phyloP scores from a whole-genome alignment of 345 rosid genomes.

The Syzygium grande region DNA sequence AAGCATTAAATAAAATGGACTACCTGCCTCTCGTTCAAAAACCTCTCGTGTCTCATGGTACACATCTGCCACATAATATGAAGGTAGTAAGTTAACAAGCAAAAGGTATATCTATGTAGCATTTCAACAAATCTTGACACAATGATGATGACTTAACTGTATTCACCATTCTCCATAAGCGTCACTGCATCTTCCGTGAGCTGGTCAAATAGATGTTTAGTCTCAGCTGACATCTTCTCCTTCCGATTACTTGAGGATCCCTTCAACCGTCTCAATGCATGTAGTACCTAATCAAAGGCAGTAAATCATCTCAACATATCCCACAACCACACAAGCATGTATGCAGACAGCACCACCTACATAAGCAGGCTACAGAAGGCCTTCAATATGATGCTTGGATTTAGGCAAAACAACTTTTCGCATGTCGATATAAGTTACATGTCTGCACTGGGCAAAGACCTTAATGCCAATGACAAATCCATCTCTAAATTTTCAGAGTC shows the following conservation, averaged over 20 bases:
- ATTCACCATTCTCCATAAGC: slow-evolving; percentile 81
- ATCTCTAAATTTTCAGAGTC: neutral
- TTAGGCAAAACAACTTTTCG: neutral
- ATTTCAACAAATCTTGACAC: neutral
- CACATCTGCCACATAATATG: slow-evolving; percentile 46
- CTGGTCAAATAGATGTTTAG: slow-evolving; percentile 78
- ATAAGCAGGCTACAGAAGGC: neutral
- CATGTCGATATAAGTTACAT: neutral
- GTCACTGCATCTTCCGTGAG: slow-evolving; percentile 92
- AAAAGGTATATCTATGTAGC: neutral
- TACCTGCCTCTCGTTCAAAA: slow-evolving; percentile 84
- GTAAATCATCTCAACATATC: neutral
- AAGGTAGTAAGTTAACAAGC: slow-evolving; percentile 5
- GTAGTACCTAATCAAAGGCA: slow-evolving; percentile 49
- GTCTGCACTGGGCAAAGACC: neutral
- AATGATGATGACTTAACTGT: slow-evolving; percentile 46
- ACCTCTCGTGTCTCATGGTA: slow-evolving; percentile 78
- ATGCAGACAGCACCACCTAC: neutral
- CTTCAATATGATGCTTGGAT: neutral
- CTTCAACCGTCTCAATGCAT: slow-evolving; percentile 86
- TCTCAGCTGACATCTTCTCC: slow-evolving; percentile 81
- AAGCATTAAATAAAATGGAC: neutral
- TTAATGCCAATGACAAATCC: neutral
- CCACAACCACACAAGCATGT: neutral
- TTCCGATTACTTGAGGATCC: slow-evolving; percentile 68